Evolutionary conservation across 2,329 filamentous ascomycete genomes (phyloP).

Genomic region (Ascochyta clinopodiicola): DNA sequence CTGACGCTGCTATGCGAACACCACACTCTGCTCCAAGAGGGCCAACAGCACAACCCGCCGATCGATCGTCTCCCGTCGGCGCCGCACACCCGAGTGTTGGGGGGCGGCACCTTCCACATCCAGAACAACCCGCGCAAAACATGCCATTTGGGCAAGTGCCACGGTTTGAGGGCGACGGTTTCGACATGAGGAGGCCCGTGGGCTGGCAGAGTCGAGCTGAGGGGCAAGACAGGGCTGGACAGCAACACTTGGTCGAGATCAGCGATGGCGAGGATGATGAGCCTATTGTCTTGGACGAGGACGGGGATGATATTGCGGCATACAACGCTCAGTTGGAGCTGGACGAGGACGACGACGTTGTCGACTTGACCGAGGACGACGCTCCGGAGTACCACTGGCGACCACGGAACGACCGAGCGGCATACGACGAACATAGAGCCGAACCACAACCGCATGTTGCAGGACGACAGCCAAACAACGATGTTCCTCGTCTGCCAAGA

Average conservation of each 20-base stretch:
- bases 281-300: constrained; percentile 1
- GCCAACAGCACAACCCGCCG: constrained; percentile 1
- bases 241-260: constrained; percentile 6
- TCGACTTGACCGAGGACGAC: constrained; percentile 44
- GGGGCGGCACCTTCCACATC: constrained; percentile 30
- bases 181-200: constrained; percentile 61
- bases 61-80: constrained; percentile 6
- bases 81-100: constrained; percentile 21
- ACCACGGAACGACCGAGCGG: background rate
- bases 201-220: constrained; percentile 39
- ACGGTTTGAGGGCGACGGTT: constrained; percentile 60
- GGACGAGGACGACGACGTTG: constrained; percentile 26
- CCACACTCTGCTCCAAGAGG: constrained; percentile 1
- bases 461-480: constrained; percentile 1
- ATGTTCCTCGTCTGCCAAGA: constrained; percentile 42
- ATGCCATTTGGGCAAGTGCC: constrained; percentile 28
- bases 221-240: background rate
- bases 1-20: constrained; percentile 5
- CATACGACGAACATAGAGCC: background rate
- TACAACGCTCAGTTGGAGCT: constrained; percentile 20
- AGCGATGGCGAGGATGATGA: constrained; percentile 16
- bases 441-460: background rate
- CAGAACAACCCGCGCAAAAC: constrained; percentile 14
- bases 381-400: background rate
- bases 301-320: constrained; percentile 9